Base-by-base conservation (phyloP, 1,139 yeast species). In the Suhomyces yuchorum region DNA sequence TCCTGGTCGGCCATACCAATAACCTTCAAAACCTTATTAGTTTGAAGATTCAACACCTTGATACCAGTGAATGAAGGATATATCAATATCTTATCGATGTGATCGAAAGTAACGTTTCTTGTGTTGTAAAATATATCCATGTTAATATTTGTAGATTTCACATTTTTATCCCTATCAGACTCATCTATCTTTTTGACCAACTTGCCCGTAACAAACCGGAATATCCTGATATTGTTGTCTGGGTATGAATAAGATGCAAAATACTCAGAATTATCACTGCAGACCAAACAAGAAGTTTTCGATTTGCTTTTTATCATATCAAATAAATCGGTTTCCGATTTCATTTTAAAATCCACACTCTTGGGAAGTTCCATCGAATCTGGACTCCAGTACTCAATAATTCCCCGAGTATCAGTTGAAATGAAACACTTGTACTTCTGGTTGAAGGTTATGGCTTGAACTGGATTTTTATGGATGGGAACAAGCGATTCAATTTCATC, bases 371-470 rank as follows among this genome's bases (percentile, higher is more conserved):
- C 50, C 17, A 40, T 44, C 2, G 51, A 48, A 1, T 43, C 49
- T 0, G 58, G 54, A 4, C 42, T 40, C 82, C 82, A 78, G 50
- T 73, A 71, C 57, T 78, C 82, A 9, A 78, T 55, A 57, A 73
- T 66, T 1, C 82, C 81, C 20, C 56, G 53, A 2, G 47, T 51
- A 51, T 78, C 82, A 3, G 61, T 54, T 1, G 78, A 69, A 2
- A 78, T 57, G n/a, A 69, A 62, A 48, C 73, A 69, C 20, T 67
- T 56, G 46, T 62, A 59, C 39, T 51, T 54, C 2, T 56, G 33
- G 48, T 69, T 70, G 59, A 58, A 76, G 1, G 52, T 56, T 12
- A 77, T 48, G 9, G 58, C 50, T 1, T 47, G 48, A 5, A 76
- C 58, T 1, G 71, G 63, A 23, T 52, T 43, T 37, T 61, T 63